These are phyloP conservation scores for Solanum hybrid DNA, from an alignment of 305 asterid species.

Conservation along the genomic window DNA sequence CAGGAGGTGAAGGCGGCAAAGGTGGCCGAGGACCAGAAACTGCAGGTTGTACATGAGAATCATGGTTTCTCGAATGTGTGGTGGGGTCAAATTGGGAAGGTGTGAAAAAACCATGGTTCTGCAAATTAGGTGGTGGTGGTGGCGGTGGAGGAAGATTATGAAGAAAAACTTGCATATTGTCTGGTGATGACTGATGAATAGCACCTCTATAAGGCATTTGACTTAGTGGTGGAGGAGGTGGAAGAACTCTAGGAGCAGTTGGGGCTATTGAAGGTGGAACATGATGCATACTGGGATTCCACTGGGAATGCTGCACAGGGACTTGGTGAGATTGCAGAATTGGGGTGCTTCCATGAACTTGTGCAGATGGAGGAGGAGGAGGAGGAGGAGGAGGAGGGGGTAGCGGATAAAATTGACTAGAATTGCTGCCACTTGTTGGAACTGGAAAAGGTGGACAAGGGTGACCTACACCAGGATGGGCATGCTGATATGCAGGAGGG, in stretches of 20 bases:
- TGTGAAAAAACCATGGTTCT: slow-evolving; percentile 20
- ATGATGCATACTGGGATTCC: slow-evolving; percentile 43
- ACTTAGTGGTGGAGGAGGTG: slow-evolving; percentile 38
- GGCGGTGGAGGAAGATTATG: slow-evolving; percentile 18
- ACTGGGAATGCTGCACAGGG: slow-evolving; percentile 30
- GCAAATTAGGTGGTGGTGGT: slow-evolving; percentile 13
- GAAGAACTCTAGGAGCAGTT: slow-evolving; percentile 25
- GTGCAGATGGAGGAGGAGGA: slow-evolving; percentile 21
- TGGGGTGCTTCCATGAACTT: slow-evolving; percentile 28
- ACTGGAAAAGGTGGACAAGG: slow-evolving; percentile 25
- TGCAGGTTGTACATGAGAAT: slow-evolving; percentile 17
- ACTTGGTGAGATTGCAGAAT: slow-evolving; percentile 26
- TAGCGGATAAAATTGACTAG: slow-evolving; percentile 33
- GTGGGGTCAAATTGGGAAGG: slow-evolving; percentile 28
- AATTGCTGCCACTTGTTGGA: slow-evolving; percentile 28
- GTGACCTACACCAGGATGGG: slow-evolving; percentile 22
- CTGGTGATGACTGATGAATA: slow-evolving; percentile 24
- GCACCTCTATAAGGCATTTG: slow-evolving; percentile 29
- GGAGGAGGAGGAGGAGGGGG: slow-evolving; percentile 18
- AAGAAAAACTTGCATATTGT: slow-evolving; percentile 14
- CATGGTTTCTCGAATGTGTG: slow-evolving; percentile 12
- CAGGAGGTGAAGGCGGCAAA: slow-evolving; percentile 42
- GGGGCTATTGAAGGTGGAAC: slow-evolving; percentile 24
- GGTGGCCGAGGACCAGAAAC: slow-evolving; percentile 42
- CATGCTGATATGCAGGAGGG: slow-evolving; percentile 25